Evolutionary conservation across 1,139 yeast species (phyloP).

Genomic region (Maudiozyma humilis): DNA sequence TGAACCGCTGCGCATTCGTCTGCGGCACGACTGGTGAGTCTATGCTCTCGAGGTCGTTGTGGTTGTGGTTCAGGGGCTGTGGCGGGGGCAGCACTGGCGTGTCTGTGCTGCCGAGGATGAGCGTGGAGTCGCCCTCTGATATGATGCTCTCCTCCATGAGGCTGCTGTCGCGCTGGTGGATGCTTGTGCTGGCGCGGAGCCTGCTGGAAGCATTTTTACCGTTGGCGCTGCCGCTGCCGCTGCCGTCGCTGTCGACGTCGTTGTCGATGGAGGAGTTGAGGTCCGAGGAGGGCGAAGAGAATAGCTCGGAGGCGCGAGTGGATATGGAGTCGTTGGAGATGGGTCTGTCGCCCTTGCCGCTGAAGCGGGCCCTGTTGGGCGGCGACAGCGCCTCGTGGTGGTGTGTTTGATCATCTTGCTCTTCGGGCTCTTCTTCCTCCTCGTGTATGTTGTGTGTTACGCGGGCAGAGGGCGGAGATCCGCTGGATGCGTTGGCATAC

Average conservation of each 20-base stretch:
- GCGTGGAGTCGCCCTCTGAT: conserved; percentile 6
- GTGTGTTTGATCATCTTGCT: conserved; percentile 4
- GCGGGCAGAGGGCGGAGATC: no score
- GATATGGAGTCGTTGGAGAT: conserved; percentile 29
- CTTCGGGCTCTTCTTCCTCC: background rate
- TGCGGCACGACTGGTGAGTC: background rate
- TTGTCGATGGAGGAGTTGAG: conserved; percentile 11
- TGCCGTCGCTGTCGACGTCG: conserved; percentile 9
- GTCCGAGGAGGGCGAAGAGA: conserved; percentile 20
- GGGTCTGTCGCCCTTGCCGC: conserved; percentile 22
- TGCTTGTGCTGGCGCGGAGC: background rate
- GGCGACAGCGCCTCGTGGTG: conserved; percentile 6
- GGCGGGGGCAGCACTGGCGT: background rate
- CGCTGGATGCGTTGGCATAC: conserved; percentile 1
- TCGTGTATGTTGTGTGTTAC: conserved; percentile 1
- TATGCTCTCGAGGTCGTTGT: background rate
- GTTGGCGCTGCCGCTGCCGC: conserved; percentile 7
- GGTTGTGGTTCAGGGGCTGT: background rate
- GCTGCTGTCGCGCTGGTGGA: background rate
- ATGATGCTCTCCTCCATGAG: conserved; percentile 6
- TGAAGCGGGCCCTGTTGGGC: conserved; percentile 23
- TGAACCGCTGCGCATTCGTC: no score
- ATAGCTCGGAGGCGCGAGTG: conserved; percentile 26
- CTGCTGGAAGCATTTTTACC: conserved; percentile 10
- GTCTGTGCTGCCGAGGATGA: background rate